Base-by-base conservation (phyloP, 495 filamentous ascomycete genomes). In the Lichenothelia convexa region DNA sequence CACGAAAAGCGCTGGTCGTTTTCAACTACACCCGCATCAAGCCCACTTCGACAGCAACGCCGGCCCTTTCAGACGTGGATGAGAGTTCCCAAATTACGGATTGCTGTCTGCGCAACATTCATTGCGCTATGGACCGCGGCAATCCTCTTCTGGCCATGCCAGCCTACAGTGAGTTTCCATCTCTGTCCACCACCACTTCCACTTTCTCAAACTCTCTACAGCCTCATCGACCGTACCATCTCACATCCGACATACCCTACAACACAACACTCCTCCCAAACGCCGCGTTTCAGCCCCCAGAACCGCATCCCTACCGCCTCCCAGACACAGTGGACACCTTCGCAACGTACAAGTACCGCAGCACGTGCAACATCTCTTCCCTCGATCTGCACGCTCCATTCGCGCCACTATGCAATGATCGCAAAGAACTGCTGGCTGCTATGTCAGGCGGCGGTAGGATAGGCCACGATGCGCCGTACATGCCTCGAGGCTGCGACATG, bases 391-490 rank as follows among this genome's bases (percentile, higher is more conserved):
- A 67, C 36, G 36, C 51, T n/a, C 54, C 64, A 12, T 60, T 61
- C 35, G 50, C 54, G 9, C 56, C 63, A 1, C 34, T 65, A 3
- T 68, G 65, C 36, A 34, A 23, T 4, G 50, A 59, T 34, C 49
- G 59, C 20, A 39, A 44, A 19, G 51, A 55, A 7, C 57, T 68
- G 53, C 38, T 68, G 1, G 48, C 46, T n/a, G 64, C 64, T 6
- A 67, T 67, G 61, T 64, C 64, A 6, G 55, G 49, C 5, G 64
- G 64, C 8, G 64, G 64, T 9, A 58, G 64, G 15, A 59, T 65
- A 39, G 65, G 65, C 1, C 44, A 51, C 23, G 63, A 68, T 41
- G 60, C 63, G 20, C 60, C 60, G 0, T 68, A 61, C 39, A 53
- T 64, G 40, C 58, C 64, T 37, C 53, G 62, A 34, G 60, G 54